A percentile compares a stretch with the other conserved stretches of the same genome.
Evolutionary conservation across 805 yeast genomes (phyloP).

Genomic region (Groenewaldozyma salmanticensis): DNA sequence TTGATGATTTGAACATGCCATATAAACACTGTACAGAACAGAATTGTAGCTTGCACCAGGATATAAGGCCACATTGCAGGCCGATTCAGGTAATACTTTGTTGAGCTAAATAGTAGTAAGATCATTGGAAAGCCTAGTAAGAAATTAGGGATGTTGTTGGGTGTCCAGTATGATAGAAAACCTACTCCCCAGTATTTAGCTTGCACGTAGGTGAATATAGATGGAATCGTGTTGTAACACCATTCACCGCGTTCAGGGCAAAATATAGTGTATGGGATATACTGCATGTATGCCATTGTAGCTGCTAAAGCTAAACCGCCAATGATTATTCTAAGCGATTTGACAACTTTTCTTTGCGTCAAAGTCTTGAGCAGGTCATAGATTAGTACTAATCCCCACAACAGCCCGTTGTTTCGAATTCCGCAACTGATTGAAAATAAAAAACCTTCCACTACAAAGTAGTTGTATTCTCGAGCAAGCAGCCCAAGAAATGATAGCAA

Average conservation of each 20-base stretch:
- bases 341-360: slow-evolving; percentile 1
- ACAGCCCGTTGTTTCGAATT: slow-evolving; percentile 65
- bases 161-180: slow-evolving; percentile 72
- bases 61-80: slow-evolving; percentile 25
- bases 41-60: slow-evolving; percentile 18
- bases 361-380: slow-evolving; percentile 38
- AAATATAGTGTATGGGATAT: slow-evolving; percentile 43
- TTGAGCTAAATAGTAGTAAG: slow-evolving; percentile 28
- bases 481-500: slow-evolving; percentile 50
- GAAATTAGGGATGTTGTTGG: slow-evolving; percentile 75
- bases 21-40: slow-evolving; percentile 28
- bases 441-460: slow-evolving; percentile 41
- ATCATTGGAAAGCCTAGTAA: slow-evolving; percentile 63
- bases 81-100: slow-evolving; percentile 2
- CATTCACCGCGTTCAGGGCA: slow-evolving; percentile 44
- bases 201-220: slow-evolving; percentile 66
- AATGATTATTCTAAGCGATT: slow-evolving; percentile 25
- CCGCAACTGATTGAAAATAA: slow-evolving; percentile 48
- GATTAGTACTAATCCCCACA: slow-evolving; percentile 60
- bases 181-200: slow-evolving; percentile 78
- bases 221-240: slow-evolving; percentile 54
- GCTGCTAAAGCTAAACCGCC: slow-evolving; percentile 50
- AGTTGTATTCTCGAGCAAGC: slow-evolving; percentile 35
- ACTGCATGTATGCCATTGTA: slow-evolving; percentile 39
- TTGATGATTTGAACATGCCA: slow-evolving; percentile 86